Evolutionary conservation across 352 stramenopile species (phyloP).

Genomic region (Phytopythium delawarense): DNA sequence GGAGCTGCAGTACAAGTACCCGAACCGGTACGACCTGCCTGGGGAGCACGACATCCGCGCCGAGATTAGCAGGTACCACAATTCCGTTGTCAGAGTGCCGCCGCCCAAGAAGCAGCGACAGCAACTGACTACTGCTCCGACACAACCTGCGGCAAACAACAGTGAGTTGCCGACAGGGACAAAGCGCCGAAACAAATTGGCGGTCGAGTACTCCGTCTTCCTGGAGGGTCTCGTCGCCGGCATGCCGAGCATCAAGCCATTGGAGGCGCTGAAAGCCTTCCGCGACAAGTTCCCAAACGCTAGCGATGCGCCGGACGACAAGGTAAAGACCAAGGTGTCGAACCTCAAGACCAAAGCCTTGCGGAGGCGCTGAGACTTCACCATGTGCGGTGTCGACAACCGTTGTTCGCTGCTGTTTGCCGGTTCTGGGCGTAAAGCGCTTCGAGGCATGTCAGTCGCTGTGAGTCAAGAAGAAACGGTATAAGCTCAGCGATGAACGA

Average conservation of each 20-base stretch:
- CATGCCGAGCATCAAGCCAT: slow-evolving; percentile 2
- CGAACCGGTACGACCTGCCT: slow-evolving; percentile 4
- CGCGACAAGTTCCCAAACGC: slow-evolving; percentile 1
- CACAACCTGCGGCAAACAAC: neutral
- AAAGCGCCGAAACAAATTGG: neutral
- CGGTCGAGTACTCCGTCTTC: neutral
- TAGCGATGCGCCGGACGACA: neutral
- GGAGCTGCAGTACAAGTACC: slow-evolving; percentile 5
- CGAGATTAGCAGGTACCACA: neutral
- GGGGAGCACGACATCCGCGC: slow-evolving; percentile 7
- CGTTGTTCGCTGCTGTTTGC: neutral
- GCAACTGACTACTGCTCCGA: neutral
- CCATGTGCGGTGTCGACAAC: neutral
- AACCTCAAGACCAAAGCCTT: slow-evolving; percentile 5
- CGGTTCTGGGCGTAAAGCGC: neutral
- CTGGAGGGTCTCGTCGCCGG: neutral
- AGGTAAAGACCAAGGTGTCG: slow-evolving; percentile 6
- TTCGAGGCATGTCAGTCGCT: neutral
- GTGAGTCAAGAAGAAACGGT: neutral
- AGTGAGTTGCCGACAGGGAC: too few relatives aligned
- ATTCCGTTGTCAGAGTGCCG: neutral
- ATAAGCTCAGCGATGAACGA: neutral
- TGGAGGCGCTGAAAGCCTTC: slow-evolving; percentile 5
- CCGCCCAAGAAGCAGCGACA: neutral
- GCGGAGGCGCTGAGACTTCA: neutral